Conservation (phyloP, 352 stramenopile species). For the Phytophthora tentaculata region DNA sequence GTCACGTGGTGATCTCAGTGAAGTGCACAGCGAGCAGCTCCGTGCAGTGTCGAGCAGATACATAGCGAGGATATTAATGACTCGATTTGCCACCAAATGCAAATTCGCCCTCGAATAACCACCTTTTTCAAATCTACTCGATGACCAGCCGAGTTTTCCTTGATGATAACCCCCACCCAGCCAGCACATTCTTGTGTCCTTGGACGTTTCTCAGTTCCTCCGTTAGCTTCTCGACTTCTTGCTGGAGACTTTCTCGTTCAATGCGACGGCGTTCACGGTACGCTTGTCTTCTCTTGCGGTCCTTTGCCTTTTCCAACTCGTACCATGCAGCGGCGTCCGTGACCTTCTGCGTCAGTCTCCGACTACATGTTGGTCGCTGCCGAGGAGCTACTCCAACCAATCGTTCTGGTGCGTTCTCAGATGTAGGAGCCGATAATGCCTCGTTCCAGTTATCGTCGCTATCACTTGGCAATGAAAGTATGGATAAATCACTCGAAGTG, state of each 20-base stretch:
- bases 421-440: not conserved
- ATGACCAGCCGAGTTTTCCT: no score
- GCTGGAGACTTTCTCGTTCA: constrained; percentile 12
- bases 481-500: not conserved
- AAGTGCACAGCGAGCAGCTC: no score
- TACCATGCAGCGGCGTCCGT: not conserved
- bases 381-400: not conserved
- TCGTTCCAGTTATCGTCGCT: not conserved
- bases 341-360: not conserved
- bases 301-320: constrained; percentile 7
- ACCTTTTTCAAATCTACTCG: no score
- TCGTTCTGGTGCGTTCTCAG: not conserved
- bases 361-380: not conserved
- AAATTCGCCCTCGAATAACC: no score
- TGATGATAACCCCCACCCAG: no score
- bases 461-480: not conserved
- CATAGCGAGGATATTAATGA: no score
- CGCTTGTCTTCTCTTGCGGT: constrained; percentile 5
- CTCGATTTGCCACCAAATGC: no score
- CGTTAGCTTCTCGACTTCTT: constrained; percentile 13
- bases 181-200: not conserved
- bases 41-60: no score
- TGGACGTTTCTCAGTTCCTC: constrained; percentile 7
- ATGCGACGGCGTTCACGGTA: constrained; percentile 16
- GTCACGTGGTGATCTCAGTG: no score